Evolutionary conservation across 106 monocot species (phyloP).

Genomic region (Vanilla planifolia): DNA sequence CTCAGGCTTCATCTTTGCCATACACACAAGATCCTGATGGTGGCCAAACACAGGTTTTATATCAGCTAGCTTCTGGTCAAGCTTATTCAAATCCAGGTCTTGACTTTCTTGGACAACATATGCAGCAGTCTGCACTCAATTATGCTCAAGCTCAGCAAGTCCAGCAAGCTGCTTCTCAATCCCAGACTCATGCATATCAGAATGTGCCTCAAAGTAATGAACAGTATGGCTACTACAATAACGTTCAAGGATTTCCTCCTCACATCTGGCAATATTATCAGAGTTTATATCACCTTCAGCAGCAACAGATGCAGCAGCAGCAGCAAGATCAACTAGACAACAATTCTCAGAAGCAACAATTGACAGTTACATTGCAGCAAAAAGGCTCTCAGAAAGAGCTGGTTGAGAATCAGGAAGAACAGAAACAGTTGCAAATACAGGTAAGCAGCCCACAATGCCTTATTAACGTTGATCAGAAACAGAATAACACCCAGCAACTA

Average conservation of each 20-base stretch:
- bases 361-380: slow-evolving; percentile 13
- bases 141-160: slow-evolving; percentile 26
- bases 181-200: slow-evolving; percentile 28
- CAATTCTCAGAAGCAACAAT: slow-evolving; percentile 17
- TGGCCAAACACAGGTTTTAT: slow-evolving; percentile 30
- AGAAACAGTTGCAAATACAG: background rate
- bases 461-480: slow-evolving; percentile 4
- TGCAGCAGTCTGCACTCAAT: slow-evolving; percentile 20
- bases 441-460: background rate
- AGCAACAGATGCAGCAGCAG: slow-evolving; percentile 33
- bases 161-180: slow-evolving; percentile 20
- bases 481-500: background rate
- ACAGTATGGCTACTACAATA: slow-evolving; percentile 32
- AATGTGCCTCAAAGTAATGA: slow-evolving; percentile 24
- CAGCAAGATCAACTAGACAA: slow-evolving; percentile 26
- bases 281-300: slow-evolving; percentile 49
- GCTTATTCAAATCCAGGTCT: slow-evolving; percentile 18
- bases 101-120: slow-evolving; percentile 26
- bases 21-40: slow-evolving; percentile 20
- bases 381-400: slow-evolving; percentile 9
- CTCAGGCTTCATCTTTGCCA: slow-evolving; percentile 16
- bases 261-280: slow-evolving; percentile 72
- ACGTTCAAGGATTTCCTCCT: slow-evolving; percentile 30
- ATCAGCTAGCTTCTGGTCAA: slow-evolving; percentile 35
- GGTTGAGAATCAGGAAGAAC: slow-evolving; percentile 12